Percentiles rank a stretch among this genome's conserved stretches.
These are phyloP conservation scores for Helotiales sp. DNA, from an alignment of 2,329 filamentous ascomycete species.

Conservation along the genomic window DNA sequence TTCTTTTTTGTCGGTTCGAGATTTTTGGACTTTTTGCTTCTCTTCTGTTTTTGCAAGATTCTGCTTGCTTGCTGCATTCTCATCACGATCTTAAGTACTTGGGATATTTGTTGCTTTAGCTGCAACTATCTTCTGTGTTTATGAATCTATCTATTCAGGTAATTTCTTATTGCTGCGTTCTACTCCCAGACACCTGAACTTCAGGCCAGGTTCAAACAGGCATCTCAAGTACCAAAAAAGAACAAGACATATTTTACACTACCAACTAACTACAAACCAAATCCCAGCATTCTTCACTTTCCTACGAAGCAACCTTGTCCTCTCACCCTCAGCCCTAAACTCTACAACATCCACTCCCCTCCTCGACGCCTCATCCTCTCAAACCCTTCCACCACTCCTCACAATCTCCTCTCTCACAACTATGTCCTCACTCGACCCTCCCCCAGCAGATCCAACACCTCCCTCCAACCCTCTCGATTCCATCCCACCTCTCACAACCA, in stretches of 20 bases:
- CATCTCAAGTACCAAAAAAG: background rate
- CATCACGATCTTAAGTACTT: background rate
- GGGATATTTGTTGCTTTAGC: background rate
- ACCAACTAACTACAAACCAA: constrained; percentile 19
- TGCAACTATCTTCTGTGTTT: background rate
- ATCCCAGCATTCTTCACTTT: constrained; percentile 79
- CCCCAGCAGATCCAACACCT: constrained; percentile 31
- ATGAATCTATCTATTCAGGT: background rate
- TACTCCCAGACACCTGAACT: background rate
- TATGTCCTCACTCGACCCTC: constrained; percentile 38
- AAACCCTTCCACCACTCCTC: constrained; percentile 45
- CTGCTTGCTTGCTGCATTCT: constrained; percentile 1
- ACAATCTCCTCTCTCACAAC: constrained; percentile 45
- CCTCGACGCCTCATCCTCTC: constrained; percentile 58
- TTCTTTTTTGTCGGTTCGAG: constrained; percentile 25
- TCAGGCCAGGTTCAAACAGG: background rate
- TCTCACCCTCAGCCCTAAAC: constrained; percentile 55
- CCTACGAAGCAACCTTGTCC: constrained; percentile 77
- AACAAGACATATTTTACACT: no score
- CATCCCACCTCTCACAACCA: constrained; percentile 68
- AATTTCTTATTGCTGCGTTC: background rate
- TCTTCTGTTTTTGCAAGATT: background rate
- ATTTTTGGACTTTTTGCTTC: constrained; percentile 1
- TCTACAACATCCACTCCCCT: constrained; percentile 69
- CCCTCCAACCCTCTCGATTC: constrained; percentile 48